Percentiles rank a stretch among this genome's conserved stretches.
Conservation (phyloP, 2,329 filamentous ascomycete genomes). For the Pyrenochaeta sp. region DNA sequence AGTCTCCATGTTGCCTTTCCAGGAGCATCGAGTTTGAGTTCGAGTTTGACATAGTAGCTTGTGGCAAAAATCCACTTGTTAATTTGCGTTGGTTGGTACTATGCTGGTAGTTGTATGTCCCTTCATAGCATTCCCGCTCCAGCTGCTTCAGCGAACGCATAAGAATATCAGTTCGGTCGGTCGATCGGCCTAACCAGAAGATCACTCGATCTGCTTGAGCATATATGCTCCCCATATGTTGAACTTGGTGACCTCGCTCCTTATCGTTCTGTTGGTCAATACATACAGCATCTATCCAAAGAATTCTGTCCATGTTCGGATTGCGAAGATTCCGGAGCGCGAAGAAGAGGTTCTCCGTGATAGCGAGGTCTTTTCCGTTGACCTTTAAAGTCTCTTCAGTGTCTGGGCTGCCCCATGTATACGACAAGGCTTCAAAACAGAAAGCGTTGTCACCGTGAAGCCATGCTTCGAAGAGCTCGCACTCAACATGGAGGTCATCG, state of each 20-base stretch:
- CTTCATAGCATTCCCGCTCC: not conserved
- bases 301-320: not conserved
- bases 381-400: constrained; percentile 7
- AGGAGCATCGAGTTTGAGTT: not conserved
- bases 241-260: constrained; percentile 36
- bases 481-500: not conserved
- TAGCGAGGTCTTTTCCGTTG: constrained; percentile 5
- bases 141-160: constrained; percentile 3
- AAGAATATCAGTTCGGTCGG: constrained; percentile 9
- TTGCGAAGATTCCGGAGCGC: constrained; percentile 16
- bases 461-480: not conserved
- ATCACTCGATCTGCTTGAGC: constrained; percentile 29
- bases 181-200: constrained; percentile 37
- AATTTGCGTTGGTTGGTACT: constrained; percentile 6
- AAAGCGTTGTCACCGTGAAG: not conserved
- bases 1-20: not conserved
- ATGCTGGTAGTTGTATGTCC: constrained; percentile 9
- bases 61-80: not conserved
- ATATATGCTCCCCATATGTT: constrained; percentile 38
- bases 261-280: constrained; percentile 27
- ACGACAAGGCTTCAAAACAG: not conserved
- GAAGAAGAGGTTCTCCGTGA: constrained; percentile 17
- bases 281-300: not conserved
- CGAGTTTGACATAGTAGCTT: not conserved
- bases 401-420: not conserved